Evolutionary conservation across 2,329 filamentous ascomycete genomes (phyloP).

Genomic region (Aspergillus hortae): DNA sequence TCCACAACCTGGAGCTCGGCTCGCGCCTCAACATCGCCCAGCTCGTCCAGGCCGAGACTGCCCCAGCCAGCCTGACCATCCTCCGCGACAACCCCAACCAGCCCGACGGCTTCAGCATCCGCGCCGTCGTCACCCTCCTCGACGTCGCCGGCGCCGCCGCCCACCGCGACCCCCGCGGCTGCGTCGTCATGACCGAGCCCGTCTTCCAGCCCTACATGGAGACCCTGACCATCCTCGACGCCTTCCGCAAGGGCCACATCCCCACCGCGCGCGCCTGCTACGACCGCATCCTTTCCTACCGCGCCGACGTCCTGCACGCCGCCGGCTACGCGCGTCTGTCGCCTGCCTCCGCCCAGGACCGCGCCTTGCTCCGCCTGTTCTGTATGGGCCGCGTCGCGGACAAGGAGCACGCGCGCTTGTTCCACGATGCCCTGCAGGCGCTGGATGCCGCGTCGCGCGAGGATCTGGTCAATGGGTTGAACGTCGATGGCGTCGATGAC

Average conservation of each 20-base stretch:
- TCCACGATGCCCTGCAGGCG: slow-evolving; percentile 25
- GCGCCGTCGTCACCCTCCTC: slow-evolving; percentile 37
- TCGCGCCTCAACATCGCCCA: slow-evolving; percentile 38
- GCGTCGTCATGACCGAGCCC: slow-evolving; percentile 30
- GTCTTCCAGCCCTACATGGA: slow-evolving; percentile 31
- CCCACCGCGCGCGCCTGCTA: slow-evolving; percentile 27
- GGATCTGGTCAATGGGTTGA: slow-evolving; percentile 28
- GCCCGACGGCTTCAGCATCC: slow-evolving; percentile 29
- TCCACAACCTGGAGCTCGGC: slow-evolving; percentile 33
- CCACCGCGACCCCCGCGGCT: slow-evolving; percentile 31
- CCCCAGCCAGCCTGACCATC: slow-evolving; percentile 26
- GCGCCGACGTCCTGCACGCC: slow-evolving; percentile 23
- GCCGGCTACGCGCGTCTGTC: slow-evolving; percentile 28
- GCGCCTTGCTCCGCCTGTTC: slow-evolving; percentile 35
- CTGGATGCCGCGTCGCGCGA: slow-evolving; percentile 11
- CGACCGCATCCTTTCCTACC: slow-evolving; percentile 28
- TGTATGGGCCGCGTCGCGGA: slow-evolving; percentile 35
- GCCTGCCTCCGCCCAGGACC: slow-evolving; percentile 20
- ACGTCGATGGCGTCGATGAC: slow-evolving; percentile 32
- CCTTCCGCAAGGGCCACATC: slow-evolving; percentile 22
- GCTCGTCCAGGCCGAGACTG: slow-evolving; percentile 38
- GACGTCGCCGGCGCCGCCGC: slow-evolving; percentile 38
- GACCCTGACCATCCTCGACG: slow-evolving; percentile 25
- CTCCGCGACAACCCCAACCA: slow-evolving; percentile 13
- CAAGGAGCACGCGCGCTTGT: slow-evolving; percentile 27